Evolutionary conservation across 2,329 filamentous ascomycete species (phyloP).

Genomic region (Geosmithia putterillii): DNA sequence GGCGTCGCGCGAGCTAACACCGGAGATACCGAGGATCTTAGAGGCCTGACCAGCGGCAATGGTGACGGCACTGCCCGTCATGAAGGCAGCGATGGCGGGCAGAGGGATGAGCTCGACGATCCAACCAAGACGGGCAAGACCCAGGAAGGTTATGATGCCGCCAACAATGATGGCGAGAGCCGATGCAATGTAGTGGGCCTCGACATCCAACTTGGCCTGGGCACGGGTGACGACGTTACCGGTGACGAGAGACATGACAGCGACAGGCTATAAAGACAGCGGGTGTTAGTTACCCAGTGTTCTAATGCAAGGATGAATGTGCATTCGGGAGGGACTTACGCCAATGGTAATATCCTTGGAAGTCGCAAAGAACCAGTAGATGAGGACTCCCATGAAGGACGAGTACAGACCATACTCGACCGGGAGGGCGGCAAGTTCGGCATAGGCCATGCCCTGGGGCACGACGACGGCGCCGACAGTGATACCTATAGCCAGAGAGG

Average conservation of each 20-base stretch:
- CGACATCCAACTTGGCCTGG: conserved; percentile 41
- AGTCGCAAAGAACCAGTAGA: conserved; percentile 97
- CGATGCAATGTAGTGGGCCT: conserved; percentile 59
- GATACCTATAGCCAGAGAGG: conserved; percentile 32
- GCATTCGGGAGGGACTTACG: conserved; percentile 34
- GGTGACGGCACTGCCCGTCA: conserved; percentile 89
- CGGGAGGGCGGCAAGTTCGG: conserved; percentile 32
- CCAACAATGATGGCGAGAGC: conserved; percentile 69
- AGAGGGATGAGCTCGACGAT: conserved; percentile 89
- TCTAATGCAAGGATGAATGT: no score
- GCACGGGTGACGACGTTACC: conserved; percentile 68
- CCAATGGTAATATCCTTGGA: conserved; percentile 87
- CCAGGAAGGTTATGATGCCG: conserved; percentile 64
- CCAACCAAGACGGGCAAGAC: conserved; percentile 71
- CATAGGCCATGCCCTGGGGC: conserved; percentile 42
- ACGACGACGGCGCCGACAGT: conserved; percentile 42
- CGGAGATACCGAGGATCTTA: conserved; percentile 64
- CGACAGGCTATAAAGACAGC: conserved; percentile 47
- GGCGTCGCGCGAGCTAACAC: conserved; percentile 61
- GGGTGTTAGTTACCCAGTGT: not conserved
- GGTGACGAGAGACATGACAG: conserved; percentile 85
- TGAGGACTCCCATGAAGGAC: conserved; percentile 87
- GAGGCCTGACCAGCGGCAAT: conserved; percentile 80
- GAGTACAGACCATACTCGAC: conserved; percentile 45
- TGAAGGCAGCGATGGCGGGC: conserved; percentile 84